Evolutionary conservation across 1,284 basidiomycete genomes (phyloP).

Genomic region (Trametes pubescens): DNA sequence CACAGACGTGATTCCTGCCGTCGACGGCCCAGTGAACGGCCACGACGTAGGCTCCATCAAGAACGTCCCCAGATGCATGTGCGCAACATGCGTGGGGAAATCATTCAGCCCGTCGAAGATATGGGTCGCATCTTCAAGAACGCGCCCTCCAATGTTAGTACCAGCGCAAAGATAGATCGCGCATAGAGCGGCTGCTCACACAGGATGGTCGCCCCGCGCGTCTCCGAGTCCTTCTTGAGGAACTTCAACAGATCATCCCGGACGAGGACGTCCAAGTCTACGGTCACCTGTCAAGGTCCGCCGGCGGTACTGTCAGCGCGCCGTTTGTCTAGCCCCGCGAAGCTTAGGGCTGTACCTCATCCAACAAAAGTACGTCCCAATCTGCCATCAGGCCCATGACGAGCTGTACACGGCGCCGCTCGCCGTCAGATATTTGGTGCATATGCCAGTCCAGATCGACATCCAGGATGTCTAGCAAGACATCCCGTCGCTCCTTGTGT

Average conservation of each 20-base stretch:
- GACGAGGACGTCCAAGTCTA: slow-evolving; percentile 98
- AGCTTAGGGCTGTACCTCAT: slow-evolving; percentile 71
- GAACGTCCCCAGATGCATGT: slow-evolving; percentile 86
- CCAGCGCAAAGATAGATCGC: background rate
- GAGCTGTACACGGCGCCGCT: slow-evolving; percentile 92
- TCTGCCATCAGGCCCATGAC: slow-evolving; percentile 97
- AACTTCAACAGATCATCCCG: slow-evolving; percentile 91
- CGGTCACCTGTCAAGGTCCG: slow-evolving; percentile 76
- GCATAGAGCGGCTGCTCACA: slow-evolving; percentile 60
- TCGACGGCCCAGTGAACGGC: slow-evolving; percentile 51
- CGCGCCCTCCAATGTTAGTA: background rate
- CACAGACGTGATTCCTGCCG: slow-evolving; percentile 22
- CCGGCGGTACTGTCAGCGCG: slow-evolving; percentile 7
- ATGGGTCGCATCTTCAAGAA: slow-evolving; percentile 84
- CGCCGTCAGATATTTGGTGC: slow-evolving; percentile 95
- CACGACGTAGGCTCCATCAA: slow-evolving; percentile 73
- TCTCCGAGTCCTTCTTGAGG: slow-evolving; percentile 84
- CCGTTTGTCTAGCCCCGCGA: background rate
- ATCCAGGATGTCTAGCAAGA: slow-evolving; percentile 90
- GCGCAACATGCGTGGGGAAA: slow-evolving; percentile 91
- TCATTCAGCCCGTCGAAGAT: slow-evolving; percentile 90
- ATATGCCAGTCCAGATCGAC: slow-evolving; percentile 95
- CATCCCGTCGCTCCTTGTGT: slow-evolving; percentile 89
- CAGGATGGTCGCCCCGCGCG: slow-evolving; percentile 88
- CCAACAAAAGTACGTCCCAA: slow-evolving; percentile 93